These are phyloP conservation scores for Paecilomyces sp. DNA, from an alignment of 2,329 filamentous ascomycete species.

Conservation along the genomic window DNA sequence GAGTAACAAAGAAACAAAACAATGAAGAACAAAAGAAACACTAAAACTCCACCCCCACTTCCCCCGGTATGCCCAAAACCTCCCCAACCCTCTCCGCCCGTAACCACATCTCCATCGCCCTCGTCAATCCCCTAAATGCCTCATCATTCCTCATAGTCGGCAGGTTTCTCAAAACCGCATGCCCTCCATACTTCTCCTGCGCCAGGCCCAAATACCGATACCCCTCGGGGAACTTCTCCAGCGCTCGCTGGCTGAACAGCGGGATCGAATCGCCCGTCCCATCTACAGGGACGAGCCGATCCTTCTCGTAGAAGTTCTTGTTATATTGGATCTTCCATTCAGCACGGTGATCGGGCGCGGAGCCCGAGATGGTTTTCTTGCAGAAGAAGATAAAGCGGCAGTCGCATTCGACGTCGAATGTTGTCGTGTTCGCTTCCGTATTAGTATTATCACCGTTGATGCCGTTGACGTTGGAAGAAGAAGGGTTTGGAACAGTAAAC, in stretches of 20 bases:
- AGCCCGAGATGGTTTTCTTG: conserved; percentile 17
- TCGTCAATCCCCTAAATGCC: conserved; percentile 35
- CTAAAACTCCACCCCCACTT: background rate
- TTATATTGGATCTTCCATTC: conserved; percentile 1
- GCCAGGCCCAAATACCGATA: conserved; percentile 43
- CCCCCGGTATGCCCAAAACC: background rate
- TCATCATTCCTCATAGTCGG: conserved; percentile 22
- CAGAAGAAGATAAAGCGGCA: conserved; percentile 46
- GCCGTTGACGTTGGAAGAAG: background rate
- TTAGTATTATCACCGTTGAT: no score
- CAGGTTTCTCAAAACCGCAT: conserved; percentile 35
- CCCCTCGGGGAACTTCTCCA: conserved; percentile 37
- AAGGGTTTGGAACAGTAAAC: background rate
- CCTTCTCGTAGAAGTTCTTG: conserved; percentile 2
- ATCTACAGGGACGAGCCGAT: conserved; percentile 43
- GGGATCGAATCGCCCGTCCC: conserved; percentile 24
- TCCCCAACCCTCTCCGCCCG: conserved; percentile 16
- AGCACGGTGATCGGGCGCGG: conserved; percentile 31
- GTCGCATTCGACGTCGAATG: conserved; percentile 18
- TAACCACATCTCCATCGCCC: conserved; percentile 38
- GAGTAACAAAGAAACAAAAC: no score
- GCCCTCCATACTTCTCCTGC: conserved; percentile 38
- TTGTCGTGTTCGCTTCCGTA: background rate
- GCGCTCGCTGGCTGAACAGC: conserved; percentile 28
- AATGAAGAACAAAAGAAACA: background rate